These are phyloP conservation scores for Ilex aquifolium DNA, from an alignment of 257 asterid genomes.

Conservation along the genomic window DNA sequence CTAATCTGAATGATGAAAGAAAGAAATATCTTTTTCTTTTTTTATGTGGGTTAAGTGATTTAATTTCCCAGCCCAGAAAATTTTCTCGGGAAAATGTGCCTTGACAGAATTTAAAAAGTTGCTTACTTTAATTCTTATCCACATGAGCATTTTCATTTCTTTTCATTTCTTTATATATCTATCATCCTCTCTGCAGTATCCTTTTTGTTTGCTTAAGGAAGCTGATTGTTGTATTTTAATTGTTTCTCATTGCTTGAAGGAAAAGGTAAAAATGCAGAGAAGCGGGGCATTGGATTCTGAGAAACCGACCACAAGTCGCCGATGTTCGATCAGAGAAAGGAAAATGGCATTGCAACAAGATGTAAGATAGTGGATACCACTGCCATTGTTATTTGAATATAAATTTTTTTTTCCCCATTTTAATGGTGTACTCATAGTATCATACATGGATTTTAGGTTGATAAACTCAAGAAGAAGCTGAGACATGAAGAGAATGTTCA, in stretches of 20 bases:
- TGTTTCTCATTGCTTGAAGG: slow-evolving; percentile 39
- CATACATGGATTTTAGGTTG: slow-evolving; percentile 47
- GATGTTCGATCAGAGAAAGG: slow-evolving; percentile 50
- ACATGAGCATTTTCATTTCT: slow-evolving; percentile 2
- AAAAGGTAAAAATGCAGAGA: slow-evolving; percentile 37
- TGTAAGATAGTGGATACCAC: slow-evolving; percentile 23
- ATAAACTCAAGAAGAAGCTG: slow-evolving; percentile 77
- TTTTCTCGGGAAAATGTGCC: not conserved
- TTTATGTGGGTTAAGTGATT: too few species aligned
- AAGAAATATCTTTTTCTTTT: not conserved
- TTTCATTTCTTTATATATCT: slow-evolving; percentile 17
- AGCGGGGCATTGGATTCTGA: slow-evolving; percentile 38
- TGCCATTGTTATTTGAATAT: not conserved
- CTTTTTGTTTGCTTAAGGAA: slow-evolving; percentile 37
- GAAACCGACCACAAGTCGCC: slow-evolving; percentile 38
- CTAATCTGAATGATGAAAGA: not conserved
- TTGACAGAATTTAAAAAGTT: slow-evolving; percentile 17
- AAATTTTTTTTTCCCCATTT: not conserved
- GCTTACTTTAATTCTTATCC: slow-evolving; percentile 27
- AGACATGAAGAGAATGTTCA: slow-evolving; percentile 91
- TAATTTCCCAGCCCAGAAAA: not conserved
- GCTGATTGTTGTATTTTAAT: slow-evolving; percentile 24
- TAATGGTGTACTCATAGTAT: not conserved
- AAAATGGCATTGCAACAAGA: slow-evolving; percentile 82
- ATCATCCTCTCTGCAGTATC: slow-evolving; percentile 19